phyloP scores from a whole-genome alignment of 2,329 filamentous ascomycete species.

The Mariannaea elegans region DNA sequence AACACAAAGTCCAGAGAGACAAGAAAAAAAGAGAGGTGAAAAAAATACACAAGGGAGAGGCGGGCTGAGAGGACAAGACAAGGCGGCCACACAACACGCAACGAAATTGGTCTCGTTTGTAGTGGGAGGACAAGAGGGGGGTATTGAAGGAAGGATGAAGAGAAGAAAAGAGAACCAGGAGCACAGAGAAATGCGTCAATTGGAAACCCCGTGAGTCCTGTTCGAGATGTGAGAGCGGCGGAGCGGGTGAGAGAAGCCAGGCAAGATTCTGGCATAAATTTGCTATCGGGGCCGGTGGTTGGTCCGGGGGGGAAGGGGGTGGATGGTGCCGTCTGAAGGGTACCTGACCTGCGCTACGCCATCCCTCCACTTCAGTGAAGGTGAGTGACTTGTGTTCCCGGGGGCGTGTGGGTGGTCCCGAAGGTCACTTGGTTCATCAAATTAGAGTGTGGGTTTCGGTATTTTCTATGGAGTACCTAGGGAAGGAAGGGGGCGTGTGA shows the following conservation, averaged over 20 bases:
- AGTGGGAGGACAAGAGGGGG: constrained; percentile 14
- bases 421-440: constrained; percentile 9
- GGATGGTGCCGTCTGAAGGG: constrained; percentile 9
- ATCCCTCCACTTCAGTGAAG: constrained; percentile 1
- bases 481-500: constrained; percentile 8
- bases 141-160: constrained; percentile 19
- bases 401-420: constrained; percentile 13
- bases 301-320: constrained; percentile 34
- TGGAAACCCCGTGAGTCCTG: constrained; percentile 33
- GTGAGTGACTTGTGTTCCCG: constrained; percentile 12
- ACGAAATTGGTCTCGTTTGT: neutral
- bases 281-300: constrained; percentile 41
- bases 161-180: constrained; percentile 15
- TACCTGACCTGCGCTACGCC: constrained; percentile 9
- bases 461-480: neutral
- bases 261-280: constrained; percentile 43
- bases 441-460: neutral
- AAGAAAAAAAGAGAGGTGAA: constrained; percentile 11
- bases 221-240: constrained; percentile 20
- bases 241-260: constrained; percentile 21
- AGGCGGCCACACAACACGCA: constrained; percentile 12
- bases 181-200: constrained; percentile 39
- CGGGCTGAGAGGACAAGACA: constrained; percentile 9
- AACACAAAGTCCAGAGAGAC: constrained; percentile 20
- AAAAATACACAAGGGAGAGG: constrained; percentile 21